Evolutionary conservation across 805 yeast species (phyloP), one percentile per base, ranked within the genome.

Genomic region (Candida odintsovae): DNA sequence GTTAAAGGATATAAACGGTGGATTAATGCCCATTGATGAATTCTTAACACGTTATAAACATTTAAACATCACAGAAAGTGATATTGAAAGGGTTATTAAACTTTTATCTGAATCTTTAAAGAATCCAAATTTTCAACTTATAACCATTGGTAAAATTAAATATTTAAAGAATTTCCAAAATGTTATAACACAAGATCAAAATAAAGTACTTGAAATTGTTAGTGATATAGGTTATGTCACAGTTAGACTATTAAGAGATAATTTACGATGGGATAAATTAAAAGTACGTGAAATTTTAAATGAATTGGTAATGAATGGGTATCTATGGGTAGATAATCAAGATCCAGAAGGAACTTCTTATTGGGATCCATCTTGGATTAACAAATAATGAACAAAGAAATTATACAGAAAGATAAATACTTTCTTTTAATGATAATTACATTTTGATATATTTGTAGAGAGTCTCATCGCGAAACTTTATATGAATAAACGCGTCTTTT

Each of bases 341-440:
- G 29, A 46, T 28, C 45, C 45, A n/a, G 66, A 61, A 1, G 83
- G 77, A 53, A 58, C 55, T 13, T 69, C 69, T 46, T 86, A 74
- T 55, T 86, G 92, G 92, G 87, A 81, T 50, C 88, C 90, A 1
- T 75, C 86, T 2, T 83, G 88, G 88, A 80, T 83, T 13, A 64
- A 61, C 43, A 62, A 55, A 15, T 19, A 20, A 16, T 19, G 25
- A 33, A 15, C n/a, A 28, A n/a, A n/a, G n/a, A 16, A 33, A 16
- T 20, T 5, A n/a, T 20, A 18, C 11, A 16, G 19, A 33, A 16
- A 16, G 5, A 33, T 12, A 10, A 31, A 8, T 25, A 3, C 28
- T 25, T 3, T 12, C 12, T n/a, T n/a, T n/a, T n/a, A n/a, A n/a
- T n/a, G n/a, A n/a, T n/a, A n/a, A n/a, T n/a, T n/a, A n/a, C n/a